A percentile compares a stretch with the other conserved stretches of the same genome.
These are phyloP conservation scores for Fusarium fujikuroi DNA, from an alignment of 2,329 filamentous ascomycete species.

Conservation along the genomic window DNA sequence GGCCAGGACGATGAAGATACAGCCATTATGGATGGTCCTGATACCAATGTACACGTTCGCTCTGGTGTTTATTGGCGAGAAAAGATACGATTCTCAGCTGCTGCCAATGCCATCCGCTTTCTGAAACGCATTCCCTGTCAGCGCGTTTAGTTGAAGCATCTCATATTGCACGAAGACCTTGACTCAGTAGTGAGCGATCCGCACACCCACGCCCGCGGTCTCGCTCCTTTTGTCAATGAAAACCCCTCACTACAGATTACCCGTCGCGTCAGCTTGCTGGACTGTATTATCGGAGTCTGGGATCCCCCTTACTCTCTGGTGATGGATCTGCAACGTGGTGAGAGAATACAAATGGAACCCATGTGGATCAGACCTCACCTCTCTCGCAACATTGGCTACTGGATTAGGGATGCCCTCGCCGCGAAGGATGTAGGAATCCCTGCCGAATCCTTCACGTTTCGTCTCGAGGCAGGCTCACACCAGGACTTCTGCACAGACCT, in stretches of 20 bases:
- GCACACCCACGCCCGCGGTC: accelerated
- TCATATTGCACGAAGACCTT: conserved; percentile 11
- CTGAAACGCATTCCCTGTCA: background rate
- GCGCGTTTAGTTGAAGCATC: background rate
- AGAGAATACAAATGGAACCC: background rate
- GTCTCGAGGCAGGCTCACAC: accelerated
- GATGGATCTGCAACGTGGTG: too few relatives aligned
- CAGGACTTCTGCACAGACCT: background rate
- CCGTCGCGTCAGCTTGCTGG: accelerated
- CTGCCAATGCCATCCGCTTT: conserved; percentile 15
- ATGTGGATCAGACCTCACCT: background rate
- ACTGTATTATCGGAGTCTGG: background rate
- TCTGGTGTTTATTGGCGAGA: background rate
- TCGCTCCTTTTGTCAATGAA: background rate
- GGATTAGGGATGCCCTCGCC: accelerated
- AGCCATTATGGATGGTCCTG: too few relatives aligned
- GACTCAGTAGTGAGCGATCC: background rate
- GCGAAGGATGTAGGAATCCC: accelerated
- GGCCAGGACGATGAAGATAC: too few relatives aligned
- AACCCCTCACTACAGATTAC: background rate
- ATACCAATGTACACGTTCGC: too few relatives aligned
- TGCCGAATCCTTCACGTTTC: accelerated
- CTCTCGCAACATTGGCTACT: accelerated
- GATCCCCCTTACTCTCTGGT: too few relatives aligned
- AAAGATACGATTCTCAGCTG: conserved; percentile 26